These are phyloP conservation scores for Dicorynia guianensis DNA, from an alignment of 306 rosid genomes.

Conservation along the genomic window DNA sequence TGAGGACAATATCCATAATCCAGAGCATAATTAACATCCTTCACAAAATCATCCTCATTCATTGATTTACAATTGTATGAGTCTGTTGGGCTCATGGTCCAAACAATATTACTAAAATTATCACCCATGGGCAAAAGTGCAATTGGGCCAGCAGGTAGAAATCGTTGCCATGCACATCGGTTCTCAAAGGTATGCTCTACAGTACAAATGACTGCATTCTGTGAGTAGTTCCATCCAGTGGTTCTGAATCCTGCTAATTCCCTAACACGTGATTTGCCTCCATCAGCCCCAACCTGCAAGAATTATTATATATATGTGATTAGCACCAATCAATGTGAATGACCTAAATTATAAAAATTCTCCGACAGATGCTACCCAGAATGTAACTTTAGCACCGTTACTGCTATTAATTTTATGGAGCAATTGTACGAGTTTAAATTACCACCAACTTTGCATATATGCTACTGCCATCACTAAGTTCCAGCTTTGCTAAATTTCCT, in stretches of 20 bases:
- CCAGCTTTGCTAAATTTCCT: conserved; percentile 69
- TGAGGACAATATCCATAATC: conserved; percentile 82
- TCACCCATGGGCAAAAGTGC: conserved; percentile 92
- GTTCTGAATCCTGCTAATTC: conserved; percentile 84
- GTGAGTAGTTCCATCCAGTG: conserved; percentile 93
- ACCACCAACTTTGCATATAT: conserved; percentile 92
- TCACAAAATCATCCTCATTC: conserved; percentile 64
- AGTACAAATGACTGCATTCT: conserved; percentile 90
- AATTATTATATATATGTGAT: conserved; percentile 32
- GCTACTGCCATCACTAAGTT: conserved; percentile 81
- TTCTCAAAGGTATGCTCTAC: conserved; percentile 77
- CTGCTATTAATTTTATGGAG: background rate
- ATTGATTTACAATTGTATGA: conserved; percentile 63
- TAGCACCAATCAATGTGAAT: conserved; percentile 29
- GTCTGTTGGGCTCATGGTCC: conserved; percentile 92
- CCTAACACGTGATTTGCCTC: conserved; percentile 87
- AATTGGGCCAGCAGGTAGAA: conserved; percentile 90
- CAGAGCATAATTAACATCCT: conserved; percentile 72
- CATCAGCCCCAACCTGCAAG: conserved; percentile 94
- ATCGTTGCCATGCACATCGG: conserved; percentile 88
- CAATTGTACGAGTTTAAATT: conserved; percentile 42
- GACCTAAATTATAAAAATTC: conserved; percentile 21
- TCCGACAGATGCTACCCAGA: conserved; percentile 31
- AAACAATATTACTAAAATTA: conserved; percentile 87
- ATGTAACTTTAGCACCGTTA: conserved; percentile 20